Conservation (phyloP, 306 rosid species). For the Trifolium pratense region DNA sequence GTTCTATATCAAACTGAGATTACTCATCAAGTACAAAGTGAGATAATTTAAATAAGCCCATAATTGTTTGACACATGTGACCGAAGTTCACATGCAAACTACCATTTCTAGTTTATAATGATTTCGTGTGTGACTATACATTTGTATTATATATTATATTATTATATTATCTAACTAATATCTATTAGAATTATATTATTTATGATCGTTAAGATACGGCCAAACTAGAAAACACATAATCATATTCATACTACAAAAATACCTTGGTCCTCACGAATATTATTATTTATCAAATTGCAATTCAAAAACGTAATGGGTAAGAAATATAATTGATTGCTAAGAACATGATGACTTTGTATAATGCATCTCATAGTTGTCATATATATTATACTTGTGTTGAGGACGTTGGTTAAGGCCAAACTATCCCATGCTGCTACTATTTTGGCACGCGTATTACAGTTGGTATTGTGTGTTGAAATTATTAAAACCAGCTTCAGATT, state of each 20-base stretch:
- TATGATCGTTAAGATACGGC: slow-evolving; percentile 26
- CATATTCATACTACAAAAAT: slow-evolving; percentile 21
- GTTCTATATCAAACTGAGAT: slow-evolving; percentile 6
- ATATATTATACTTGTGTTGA: too few species aligned
- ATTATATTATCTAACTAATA: neutral
- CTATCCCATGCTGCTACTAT: neutral
- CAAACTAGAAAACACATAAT: slow-evolving; percentile 5
- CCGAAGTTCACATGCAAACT: slow-evolving; percentile 40
- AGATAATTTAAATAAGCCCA: neutral
- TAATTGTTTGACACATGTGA: slow-evolving; percentile 33
- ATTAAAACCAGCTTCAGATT: slow-evolving; percentile 37
- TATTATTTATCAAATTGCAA: neutral
- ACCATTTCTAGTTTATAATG: neutral
- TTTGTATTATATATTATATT: neutral
- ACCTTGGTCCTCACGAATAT: slow-evolving; percentile 29
- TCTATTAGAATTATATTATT: neutral
- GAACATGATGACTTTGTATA: slow-evolving; percentile 36
- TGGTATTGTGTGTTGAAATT: slow-evolving; percentile 21
- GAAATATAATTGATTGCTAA: slow-evolving; percentile 41
- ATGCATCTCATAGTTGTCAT: too few species aligned
- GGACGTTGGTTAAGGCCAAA: slow-evolving; percentile 21
- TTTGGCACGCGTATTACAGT: slow-evolving; percentile 48
- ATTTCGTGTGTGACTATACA: neutral
- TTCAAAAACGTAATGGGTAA: slow-evolving; percentile 13
- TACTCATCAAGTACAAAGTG: neutral